Evolutionary conservation across 2,329 filamentous ascomycete species (phyloP), one percentile per base, ranked within the genome.

Genomic region (Phyllosticta paracitricarpa): DNA sequence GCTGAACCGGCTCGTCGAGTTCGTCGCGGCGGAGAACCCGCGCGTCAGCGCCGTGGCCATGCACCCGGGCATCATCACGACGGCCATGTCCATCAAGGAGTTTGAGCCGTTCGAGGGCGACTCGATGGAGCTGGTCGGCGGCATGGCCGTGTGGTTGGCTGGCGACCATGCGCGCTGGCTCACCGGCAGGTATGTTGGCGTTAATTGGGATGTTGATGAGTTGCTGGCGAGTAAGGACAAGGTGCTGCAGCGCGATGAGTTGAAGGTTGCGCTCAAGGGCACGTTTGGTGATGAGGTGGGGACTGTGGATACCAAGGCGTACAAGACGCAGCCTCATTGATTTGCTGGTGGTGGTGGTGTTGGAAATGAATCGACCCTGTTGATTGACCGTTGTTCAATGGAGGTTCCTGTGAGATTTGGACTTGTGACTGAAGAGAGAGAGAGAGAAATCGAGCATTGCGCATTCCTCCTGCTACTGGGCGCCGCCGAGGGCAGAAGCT

Each of bases 1-100:
- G 2, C 64, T 81, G 30, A 65, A 77, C 14, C 72, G 79, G 10
- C 72, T 84, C 53, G 79, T 76, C 0, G 81, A 84, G 66, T 79
- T 77, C 64, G 64, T 81, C 8, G 71, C 74, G 52, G 69, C 68
- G 0, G 82, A 83, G 61, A 48, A 48, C 4, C 40, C 14, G 40
- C 40, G 73, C 59, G 65, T 71, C 9, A 72, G 69, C 54, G 74
- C 76, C 54, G 72, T 76, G 57, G 40, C 40, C 40, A 72, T 73
- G 61, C 72, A 75, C 62, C 69, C 71, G 4, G 69, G 75, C 55
- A 76, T 75, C 63, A 74, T 76, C 28, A 73, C 72, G 0, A 70
- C 72, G 4, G 70, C 70, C 8, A 68, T 70, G 61, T 71, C 71
- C 4, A 75, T 76, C 56, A 75, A 73, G 59, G 40, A 48, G 14